A percentile compares a stretch with the other conserved stretches of the same genome.
Evolutionary conservation across 306 rosid species (phyloP).

Genomic region (Dalbergia cultrata): DNA sequence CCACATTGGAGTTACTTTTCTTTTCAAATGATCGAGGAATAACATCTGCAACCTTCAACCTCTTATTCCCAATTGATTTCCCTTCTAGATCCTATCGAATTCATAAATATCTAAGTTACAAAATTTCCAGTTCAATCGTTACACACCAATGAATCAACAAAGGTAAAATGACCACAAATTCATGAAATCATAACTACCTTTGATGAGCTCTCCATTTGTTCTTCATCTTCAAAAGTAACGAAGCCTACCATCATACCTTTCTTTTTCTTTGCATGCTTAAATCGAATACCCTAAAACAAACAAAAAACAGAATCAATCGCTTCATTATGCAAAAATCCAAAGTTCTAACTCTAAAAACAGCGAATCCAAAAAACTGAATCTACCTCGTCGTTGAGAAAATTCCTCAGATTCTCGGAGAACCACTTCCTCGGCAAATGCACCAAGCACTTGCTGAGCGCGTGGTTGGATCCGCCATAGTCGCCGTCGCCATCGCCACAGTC

Average conservation of each 20-base stretch:
- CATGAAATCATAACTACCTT: slow-evolving; percentile 60
- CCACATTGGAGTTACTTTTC: slow-evolving; percentile 54
- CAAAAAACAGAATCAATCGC: slow-evolving; percentile 9
- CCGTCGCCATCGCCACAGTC: slow-evolving; percentile 45
- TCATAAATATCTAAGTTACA: background rate
- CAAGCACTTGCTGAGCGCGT: slow-evolving; percentile 73
- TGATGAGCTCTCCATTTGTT: slow-evolving; percentile 65
- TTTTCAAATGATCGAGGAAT: slow-evolving; percentile 76
- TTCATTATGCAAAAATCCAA: background rate
- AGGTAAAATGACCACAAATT: slow-evolving; percentile 31
- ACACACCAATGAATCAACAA: slow-evolving; percentile 41
- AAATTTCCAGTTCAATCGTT: background rate
- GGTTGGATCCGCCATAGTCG: background rate
- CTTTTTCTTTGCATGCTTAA: slow-evolving; percentile 87
- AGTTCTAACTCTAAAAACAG: slow-evolving; percentile 3
- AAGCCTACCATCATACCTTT: slow-evolving; percentile 84
- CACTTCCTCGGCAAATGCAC: slow-evolving; percentile 86
- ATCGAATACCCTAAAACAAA: slow-evolving; percentile 64
- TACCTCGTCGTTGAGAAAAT: slow-evolving; percentile 69
- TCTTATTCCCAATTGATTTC: slow-evolving; percentile 71
- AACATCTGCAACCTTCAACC: slow-evolving; percentile 77
- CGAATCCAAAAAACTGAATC: slow-evolving; percentile 5
- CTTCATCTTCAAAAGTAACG: slow-evolving; percentile 72
- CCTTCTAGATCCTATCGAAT: slow-evolving; percentile 71
- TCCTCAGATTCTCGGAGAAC: slow-evolving; percentile 69